A percentile compares a stretch with the other conserved stretches of the same genome.
Evolutionary conservation across 225 moss, liverwort and hornwort species (phyloP).

Genomic region (Marchantia polymorpha): DNA sequence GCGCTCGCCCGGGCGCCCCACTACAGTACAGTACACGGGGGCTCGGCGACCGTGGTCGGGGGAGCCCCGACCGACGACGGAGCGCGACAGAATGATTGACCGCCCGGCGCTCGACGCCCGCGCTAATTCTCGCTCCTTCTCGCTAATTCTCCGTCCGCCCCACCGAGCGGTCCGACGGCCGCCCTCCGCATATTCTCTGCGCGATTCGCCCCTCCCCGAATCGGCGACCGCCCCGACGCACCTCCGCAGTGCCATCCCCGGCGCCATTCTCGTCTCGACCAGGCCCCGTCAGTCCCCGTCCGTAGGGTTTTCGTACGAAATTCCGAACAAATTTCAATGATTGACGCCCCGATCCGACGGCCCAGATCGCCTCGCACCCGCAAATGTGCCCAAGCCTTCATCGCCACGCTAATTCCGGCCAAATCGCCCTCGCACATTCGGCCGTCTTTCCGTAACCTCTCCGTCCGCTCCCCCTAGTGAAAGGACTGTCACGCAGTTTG

Average conservation of each 20-base stretch:
- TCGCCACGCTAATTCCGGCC: neutral
- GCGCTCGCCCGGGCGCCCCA: too few relatives aligned
- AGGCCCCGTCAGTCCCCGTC: neutral
- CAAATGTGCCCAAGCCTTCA: neutral
- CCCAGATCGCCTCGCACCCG: too few relatives aligned
- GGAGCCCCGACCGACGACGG: slow-evolving; percentile 14
- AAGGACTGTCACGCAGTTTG: slow-evolving; percentile 8
- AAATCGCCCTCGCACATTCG: neutral
- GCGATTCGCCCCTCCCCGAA: neutral
- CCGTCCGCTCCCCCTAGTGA: neutral
- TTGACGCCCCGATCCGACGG: neutral
- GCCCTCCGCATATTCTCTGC: neutral
- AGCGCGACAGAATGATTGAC: slow-evolving; percentile 7
- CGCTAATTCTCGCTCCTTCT: slow-evolving; percentile 6
- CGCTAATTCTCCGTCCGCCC: too few relatives aligned
- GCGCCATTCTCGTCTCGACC: slow-evolving; percentile 13
- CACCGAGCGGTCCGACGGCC: slow-evolving; percentile 2
- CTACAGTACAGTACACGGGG: neutral
- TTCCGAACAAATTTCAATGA: neutral
- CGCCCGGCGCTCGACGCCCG: neutral
- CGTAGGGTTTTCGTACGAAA: slow-evolving; percentile 17
- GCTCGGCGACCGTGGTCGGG: slow-evolving; percentile 9
- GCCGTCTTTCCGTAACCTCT: slow-evolving; percentile 1
- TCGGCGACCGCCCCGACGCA: neutral
- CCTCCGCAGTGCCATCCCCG: neutral